These are phyloP conservation scores for Penicillium pulvis DNA, from an alignment of 495 filamentous ascomycete species.

Conservation along the genomic window DNA sequence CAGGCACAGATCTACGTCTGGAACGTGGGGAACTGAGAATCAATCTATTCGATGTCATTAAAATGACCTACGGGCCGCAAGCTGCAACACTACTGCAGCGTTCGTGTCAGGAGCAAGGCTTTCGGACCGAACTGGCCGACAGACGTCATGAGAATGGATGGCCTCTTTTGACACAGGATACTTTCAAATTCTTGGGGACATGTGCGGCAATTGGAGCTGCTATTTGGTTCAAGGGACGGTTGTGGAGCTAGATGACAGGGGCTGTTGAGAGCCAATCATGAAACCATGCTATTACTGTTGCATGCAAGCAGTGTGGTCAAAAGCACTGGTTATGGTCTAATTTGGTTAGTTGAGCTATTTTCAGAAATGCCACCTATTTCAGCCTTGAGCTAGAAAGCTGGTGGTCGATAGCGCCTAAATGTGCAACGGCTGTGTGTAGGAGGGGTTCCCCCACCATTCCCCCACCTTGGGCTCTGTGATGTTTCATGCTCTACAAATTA, in stretches of 20 bases:
- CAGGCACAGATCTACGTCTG: background rate
- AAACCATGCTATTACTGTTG: background rate
- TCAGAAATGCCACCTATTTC: no score
- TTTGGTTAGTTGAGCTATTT: no score
- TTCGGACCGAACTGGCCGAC: background rate
- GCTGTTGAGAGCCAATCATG: background rate
- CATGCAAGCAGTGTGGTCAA: background rate
- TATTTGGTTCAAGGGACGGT: background rate
- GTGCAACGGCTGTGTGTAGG: no score
- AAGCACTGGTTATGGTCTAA: background rate
- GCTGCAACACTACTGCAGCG: background rate
- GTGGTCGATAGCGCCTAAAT: no score
- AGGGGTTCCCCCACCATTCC: no score
- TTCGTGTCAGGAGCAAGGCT: background rate
- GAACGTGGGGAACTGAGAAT: background rate
- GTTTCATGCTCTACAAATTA: no score
- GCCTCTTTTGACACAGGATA: background rate
- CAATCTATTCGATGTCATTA: background rate
- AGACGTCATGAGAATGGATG: background rate
- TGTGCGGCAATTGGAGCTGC: background rate
- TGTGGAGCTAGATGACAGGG: background rate
- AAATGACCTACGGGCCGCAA: background rate
- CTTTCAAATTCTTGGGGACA: background rate
- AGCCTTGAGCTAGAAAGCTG: no score
- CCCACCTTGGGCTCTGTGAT: no score